Percentiles rank a stretch among this genome's conserved stretches.
These are phyloP conservation scores for Ajuga chamaepitys DNA, from an alignment of 257 asterid species.

Conservation along the genomic window DNA sequence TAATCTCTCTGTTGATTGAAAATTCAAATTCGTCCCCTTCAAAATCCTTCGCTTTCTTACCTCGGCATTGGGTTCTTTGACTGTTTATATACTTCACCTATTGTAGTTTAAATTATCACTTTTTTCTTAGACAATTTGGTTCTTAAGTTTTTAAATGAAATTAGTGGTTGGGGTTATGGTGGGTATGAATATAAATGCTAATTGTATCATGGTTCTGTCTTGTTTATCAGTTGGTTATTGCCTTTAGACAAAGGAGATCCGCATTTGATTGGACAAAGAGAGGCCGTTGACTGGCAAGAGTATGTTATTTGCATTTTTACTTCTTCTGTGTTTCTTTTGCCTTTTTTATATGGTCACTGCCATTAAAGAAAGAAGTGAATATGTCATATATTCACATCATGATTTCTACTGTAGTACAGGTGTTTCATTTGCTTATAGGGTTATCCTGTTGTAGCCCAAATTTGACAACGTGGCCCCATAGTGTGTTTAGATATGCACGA, in stretches of 20 bases:
- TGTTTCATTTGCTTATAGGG: background rate
- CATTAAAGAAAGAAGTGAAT: background rate
- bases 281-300: background rate
- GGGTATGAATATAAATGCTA: background rate
- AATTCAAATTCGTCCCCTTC: background rate
- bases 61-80: background rate
- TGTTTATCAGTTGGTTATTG: background rate
- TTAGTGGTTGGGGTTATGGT: background rate
- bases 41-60: background rate
- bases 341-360: background rate
- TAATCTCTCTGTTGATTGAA: background rate
- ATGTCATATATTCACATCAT: background rate
- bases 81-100: constrained; percentile 3
- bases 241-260: constrained; percentile 1
- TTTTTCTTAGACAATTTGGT: background rate
- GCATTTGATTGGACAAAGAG: background rate
- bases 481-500: background rate
- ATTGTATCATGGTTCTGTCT: background rate
- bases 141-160: background rate
- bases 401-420: background rate
- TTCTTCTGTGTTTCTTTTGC: background rate
- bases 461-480: background rate
- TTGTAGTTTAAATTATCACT: background rate
- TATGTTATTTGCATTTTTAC: background rate
- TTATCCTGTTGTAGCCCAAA: background rate